Evolutionary conservation across 1,284 basidiomycete species (phyloP).

Genomic region (Marasmius sp.): DNA sequence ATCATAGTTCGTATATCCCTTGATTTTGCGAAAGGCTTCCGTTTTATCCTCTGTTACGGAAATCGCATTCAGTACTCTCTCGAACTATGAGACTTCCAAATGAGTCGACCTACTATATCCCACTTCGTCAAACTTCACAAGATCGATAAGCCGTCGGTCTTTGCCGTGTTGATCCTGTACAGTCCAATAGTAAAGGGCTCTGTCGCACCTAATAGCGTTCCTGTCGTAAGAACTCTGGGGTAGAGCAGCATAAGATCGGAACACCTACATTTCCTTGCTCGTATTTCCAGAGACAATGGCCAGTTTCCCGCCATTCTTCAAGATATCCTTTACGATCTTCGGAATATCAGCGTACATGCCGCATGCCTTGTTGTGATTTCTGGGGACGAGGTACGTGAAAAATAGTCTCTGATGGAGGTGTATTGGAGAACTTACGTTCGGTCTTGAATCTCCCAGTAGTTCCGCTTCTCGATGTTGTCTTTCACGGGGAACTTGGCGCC

Average conservation of each 20-base stretch:
- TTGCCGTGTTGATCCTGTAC: neutral
- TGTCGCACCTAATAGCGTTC: neutral
- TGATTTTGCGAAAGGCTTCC: constrained; percentile 10
- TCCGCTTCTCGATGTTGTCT: constrained; percentile 1
- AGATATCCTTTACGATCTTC: constrained; percentile 11
- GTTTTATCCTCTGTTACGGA: constrained; percentile 1
- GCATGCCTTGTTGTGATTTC: neutral
- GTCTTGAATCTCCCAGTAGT: constrained; percentile 1
- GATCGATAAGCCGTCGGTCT: constrained; percentile 4
- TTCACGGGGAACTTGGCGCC: neutral
- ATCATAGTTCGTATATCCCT: constrained; percentile 10
- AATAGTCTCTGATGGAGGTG: neutral
- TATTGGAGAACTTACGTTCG: neutral
- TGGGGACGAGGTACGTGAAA: neutral
- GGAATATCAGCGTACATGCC: constrained; percentile 15
- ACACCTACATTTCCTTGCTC: constrained; percentile 13
- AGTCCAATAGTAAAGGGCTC: constrained; percentile 1
- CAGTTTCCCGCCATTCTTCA: constrained; percentile 12
- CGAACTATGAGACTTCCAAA: neutral
- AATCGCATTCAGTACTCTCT: neutral
- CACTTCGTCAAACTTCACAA: constrained; percentile 10
- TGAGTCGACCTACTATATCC: constrained; percentile 10
- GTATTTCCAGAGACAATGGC: constrained; percentile 16
- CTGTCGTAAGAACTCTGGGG: neutral
- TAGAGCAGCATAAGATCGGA: neutral